phyloP scores from a whole-genome alignment of 1,284 basidiomycete species.

The Schizophyllum commune region DNA sequence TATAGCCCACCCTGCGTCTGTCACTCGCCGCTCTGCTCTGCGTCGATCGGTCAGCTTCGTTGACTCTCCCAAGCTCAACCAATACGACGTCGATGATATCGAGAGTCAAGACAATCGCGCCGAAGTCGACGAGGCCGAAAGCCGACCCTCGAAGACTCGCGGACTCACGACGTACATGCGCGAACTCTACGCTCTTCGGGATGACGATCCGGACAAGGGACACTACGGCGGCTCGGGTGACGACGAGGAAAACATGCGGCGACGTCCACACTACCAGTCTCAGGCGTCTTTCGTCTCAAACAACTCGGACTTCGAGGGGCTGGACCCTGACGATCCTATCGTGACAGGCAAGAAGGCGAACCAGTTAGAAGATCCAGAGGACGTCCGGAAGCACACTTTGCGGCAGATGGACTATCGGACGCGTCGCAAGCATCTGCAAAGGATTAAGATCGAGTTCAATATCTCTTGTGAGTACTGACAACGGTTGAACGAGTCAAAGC shows the following conservation, averaged over 20 bases:
- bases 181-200: conserved; percentile 42
- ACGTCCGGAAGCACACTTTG: conserved; percentile 48
- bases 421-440: conserved; percentile 54
- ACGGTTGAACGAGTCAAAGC: conserved; percentile 2
- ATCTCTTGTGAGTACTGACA: conserved; percentile 43
- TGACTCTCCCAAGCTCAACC: conserved; percentile 15
- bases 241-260: conserved; percentile 1
- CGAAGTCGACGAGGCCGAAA: conserved; percentile 17
- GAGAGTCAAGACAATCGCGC: conserved; percentile 13
- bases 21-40: conserved; percentile 15
- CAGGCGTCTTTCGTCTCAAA: conserved; percentile 1
- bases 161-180: conserved; percentile 42
- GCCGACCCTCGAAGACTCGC: conserved; percentile 30
- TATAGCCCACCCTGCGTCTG: not conserved
- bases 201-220: conserved; percentile 6
- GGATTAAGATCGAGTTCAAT: conserved; percentile 63
- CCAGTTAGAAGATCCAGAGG: conserved; percentile 48
- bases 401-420: conserved; percentile 58
- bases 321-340: conserved; percentile 49
- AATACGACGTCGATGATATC: conserved; percentile 12
- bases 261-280: conserved; percentile 5
- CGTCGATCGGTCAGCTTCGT: conserved; percentile 26
- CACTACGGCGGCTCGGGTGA: not conserved
- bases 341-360: conserved; percentile 36
- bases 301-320: conserved; percentile 34